These are phyloP conservation scores for Populus hybrid DNA, from an alignment of 441 rosid genomes.

Conservation along the genomic window DNA sequence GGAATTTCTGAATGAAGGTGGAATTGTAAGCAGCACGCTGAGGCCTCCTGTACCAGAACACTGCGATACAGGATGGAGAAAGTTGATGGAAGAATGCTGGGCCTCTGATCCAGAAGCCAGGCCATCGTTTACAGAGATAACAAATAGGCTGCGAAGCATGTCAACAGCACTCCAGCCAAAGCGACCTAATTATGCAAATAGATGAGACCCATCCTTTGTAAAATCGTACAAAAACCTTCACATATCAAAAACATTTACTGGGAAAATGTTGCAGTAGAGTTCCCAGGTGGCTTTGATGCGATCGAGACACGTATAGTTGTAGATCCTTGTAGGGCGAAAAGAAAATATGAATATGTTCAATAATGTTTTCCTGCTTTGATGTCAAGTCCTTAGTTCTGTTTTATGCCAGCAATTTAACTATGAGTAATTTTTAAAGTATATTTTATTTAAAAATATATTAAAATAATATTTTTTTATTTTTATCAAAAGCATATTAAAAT, in stretches of 20 bases:
- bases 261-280: background rate
- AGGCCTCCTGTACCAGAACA: constrained; percentile 68
- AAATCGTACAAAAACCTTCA: background rate
- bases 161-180: constrained; percentile 48
- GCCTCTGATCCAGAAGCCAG: constrained; percentile 55
- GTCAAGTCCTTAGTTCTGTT: background rate
- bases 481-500: too few species aligned
- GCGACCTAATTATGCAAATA: constrained; percentile 29
- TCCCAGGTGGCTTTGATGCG: background rate
- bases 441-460: too few species aligned
- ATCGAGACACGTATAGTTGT: background rate
- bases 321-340: constrained; percentile 5
- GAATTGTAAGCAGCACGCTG: constrained; percentile 70
- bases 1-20: constrained; percentile 47
- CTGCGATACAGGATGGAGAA: constrained; percentile 70
- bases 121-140: constrained; percentile 81
- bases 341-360: background rate
- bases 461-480: too few species aligned
- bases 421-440: too few species aligned
- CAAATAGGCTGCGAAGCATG: constrained; percentile 56
- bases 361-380: background rate
- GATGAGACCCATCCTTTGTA: constrained; percentile 10
- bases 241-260: background rate
- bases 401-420: too few species aligned
- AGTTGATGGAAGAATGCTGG: constrained; percentile 91